Percentiles rank a stretch among this genome's conserved stretches.
These are phyloP conservation scores for Bryum argenteum DNA, from an alignment of 225 moss, liverwort and hornwort species.

Conservation along the genomic window DNA sequence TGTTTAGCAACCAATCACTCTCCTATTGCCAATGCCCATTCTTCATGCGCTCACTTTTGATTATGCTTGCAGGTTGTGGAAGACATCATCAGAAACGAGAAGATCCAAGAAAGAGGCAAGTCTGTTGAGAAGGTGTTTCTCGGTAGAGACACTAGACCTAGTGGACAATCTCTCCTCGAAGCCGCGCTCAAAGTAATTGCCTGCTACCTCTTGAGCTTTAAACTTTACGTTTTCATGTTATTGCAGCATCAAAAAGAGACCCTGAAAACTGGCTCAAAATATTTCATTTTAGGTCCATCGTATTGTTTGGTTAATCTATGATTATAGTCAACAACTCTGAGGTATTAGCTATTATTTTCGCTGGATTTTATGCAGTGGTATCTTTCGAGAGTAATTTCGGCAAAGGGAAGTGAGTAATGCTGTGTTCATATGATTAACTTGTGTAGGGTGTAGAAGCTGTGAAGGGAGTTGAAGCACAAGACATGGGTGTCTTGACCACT, in stretches of 20 bases:
- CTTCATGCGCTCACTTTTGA: not conserved
- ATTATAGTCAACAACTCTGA: too few species aligned
- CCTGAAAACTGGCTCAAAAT: too few species aligned
- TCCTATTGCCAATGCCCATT: not conserved
- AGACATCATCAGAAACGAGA: slow-evolving; percentile 59
- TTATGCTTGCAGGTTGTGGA: slow-evolving; percentile 54
- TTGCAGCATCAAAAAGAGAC: not conserved
- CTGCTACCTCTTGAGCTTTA: slow-evolving; percentile 8
- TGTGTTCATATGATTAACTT: not conserved
- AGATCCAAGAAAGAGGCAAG: slow-evolving; percentile 40
- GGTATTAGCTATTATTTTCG: too few species aligned
- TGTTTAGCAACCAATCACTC: slow-evolving; percentile 24
- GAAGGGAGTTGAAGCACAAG: slow-evolving; percentile 64
- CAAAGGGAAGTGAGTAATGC: too few species aligned
- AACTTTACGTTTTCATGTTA: not conserved
- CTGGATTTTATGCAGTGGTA: too few species aligned
- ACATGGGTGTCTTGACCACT: slow-evolving; percentile 82
- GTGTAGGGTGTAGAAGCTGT: slow-evolving; percentile 86
- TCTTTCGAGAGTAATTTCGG: too few species aligned
- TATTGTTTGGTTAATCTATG: too few species aligned
- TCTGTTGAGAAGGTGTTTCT: slow-evolving; percentile 64
- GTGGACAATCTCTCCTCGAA: slow-evolving; percentile 69
- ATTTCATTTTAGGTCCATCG: too few species aligned
- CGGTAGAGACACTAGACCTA: slow-evolving; percentile 89
- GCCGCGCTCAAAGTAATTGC: slow-evolving; percentile 60